Evolutionary conservation across 441 rosid species (phyloP).

Genomic region (Corymbia citriodora): DNA sequence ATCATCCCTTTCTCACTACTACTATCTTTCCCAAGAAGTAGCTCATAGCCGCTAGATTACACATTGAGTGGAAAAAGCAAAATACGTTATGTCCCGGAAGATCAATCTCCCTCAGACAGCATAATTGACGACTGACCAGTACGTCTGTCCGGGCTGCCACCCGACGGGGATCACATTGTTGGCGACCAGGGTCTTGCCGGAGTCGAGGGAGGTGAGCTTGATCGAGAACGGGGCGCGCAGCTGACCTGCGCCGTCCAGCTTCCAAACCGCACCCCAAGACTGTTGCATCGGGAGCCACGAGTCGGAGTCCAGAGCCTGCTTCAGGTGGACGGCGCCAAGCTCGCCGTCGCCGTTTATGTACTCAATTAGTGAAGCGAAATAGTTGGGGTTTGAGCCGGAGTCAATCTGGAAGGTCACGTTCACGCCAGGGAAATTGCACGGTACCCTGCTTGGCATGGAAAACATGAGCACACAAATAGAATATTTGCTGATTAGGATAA

Average conservation of each 20-base stretch:
- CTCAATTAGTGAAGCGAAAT: slow-evolving; percentile 31
- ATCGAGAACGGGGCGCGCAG: slow-evolving; percentile 50
- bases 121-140: slow-evolving; percentile 38
- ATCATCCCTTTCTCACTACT: background rate
- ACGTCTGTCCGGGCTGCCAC: slow-evolving; percentile 51
- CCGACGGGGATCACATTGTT: slow-evolving; percentile 47
- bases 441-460: slow-evolving; percentile 27
- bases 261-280: slow-evolving; percentile 62
- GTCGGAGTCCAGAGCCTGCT: background rate
- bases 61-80: background rate
- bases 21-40: background rate
- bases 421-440: slow-evolving; percentile 45
- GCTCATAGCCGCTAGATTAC: background rate
- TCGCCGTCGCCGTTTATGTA: background rate
- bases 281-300: background rate
- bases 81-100: background rate
- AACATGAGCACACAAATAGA: background rate
- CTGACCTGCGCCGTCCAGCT: slow-evolving; percentile 21
- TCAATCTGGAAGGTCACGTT: slow-evolving; percentile 38
- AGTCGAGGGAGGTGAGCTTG: slow-evolving; percentile 34
- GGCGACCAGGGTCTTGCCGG: slow-evolving; percentile 30
- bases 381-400: slow-evolving; percentile 50
- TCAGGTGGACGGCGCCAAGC: background rate
- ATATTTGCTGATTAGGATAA: background rate
- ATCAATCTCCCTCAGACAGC: background rate